Base-by-base conservation (phyloP, 495 filamentous ascomycete genomes). In the Talaromyces stipitatus region DNA sequence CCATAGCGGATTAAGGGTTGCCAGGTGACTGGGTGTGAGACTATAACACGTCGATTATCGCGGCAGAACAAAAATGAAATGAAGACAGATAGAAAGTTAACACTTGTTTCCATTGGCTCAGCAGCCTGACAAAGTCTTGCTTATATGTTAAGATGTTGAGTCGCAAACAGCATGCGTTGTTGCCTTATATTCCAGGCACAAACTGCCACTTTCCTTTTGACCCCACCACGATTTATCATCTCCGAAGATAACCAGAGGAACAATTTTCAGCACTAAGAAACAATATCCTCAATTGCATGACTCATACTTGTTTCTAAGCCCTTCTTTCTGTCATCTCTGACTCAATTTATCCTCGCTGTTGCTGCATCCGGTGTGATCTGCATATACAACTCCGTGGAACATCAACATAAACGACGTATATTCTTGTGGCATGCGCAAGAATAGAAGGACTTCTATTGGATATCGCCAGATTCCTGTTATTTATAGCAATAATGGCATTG, bases 401-500 rank as follows among this genome's bases (percentile, higher is more conserved):
- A 41, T 10, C 36, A 41, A 16, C n/a, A 41, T 18, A 41, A 41
- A 41, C 7, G 36, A 18, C 36, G n/a, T 41, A 8, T n/a, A 36
- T 41, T 7, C n/a, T 18, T 41, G 36, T 18, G 6, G 36, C 36
- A 41, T 41, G 36, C 36, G 9, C 30, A 41, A 16, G n/a, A 41
- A 14, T 41, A 16, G 36, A 41, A 14, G 36, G 36, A 41, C 5
- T 41, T 16, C 11, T 7, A 18, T 8, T 8, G 18, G 7, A 38
- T 38, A 20, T 18, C 18, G 36, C 9, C 36, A 41, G 36, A 18
- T 8, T 1, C 9, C 18, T 5, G 43, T 3, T 10, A 6, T 20
- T 26, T 47, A 23, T 10, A 23, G 54, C 11, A 23, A 55, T 8
- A 46, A 55, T 55, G 54, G n/a, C 30, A 61, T 50, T 67, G 70